These are phyloP conservation scores for Chrysosporium keratinophilum DNA, from an alignment of 2,329 filamentous ascomycete genomes.

Conservation along the genomic window DNA sequence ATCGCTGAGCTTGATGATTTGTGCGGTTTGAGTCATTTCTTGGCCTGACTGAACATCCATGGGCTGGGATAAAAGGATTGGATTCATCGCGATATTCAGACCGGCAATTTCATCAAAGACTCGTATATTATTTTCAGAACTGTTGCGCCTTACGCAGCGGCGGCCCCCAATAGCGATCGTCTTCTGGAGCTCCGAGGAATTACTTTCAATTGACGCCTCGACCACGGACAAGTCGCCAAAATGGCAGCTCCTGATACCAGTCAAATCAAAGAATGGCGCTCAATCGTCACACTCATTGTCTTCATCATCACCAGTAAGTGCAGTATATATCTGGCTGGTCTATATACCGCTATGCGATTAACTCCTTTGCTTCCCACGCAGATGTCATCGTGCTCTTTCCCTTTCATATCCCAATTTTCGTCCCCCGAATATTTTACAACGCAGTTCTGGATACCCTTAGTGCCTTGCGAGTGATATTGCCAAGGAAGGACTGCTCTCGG, in stretches of 20 bases:
- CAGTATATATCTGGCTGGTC: neutral
- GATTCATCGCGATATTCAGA: no score
- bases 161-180: neutral
- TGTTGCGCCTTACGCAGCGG: no score
- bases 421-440: conserved; percentile 46
- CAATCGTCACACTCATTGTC: conserved; percentile 58
- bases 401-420: conserved; percentile 52
- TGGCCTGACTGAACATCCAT: no score
- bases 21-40: no score
- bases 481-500: conserved; percentile 24
- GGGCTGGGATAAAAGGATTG: no score
- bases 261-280: conserved; percentile 55
- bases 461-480: conserved; percentile 45
- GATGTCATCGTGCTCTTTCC: conserved; percentile 61
- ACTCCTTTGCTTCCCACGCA: conserved; percentile 25
- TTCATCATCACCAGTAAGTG: conserved; percentile 61
- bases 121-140: no score
- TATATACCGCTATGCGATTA: neutral
- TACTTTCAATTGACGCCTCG: neutral
- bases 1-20: no score
- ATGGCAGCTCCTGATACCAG: conserved; percentile 40
- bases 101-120: no score
- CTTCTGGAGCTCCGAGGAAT: neutral
- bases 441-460: conserved; percentile 37
- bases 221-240: neutral